phyloP scores from a whole-genome alignment of 1,139 yeast genomes.

The Suhomyces atakaporum region DNA sequence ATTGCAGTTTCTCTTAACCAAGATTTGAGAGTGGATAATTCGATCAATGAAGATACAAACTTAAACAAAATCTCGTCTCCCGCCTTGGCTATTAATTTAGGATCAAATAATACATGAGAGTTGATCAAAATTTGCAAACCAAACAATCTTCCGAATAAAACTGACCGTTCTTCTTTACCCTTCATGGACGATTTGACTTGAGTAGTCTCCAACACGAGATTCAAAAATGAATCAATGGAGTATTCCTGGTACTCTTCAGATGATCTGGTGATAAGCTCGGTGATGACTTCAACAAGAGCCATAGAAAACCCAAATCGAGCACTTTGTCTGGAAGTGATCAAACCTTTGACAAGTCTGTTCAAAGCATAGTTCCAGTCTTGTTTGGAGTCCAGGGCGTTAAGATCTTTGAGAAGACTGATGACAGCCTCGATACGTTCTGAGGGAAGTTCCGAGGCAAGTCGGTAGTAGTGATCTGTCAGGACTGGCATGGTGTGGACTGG shows the following conservation, averaged over 20 bases:
- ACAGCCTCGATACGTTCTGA: conserved; percentile 76
- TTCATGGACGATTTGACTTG: conserved; percentile 53
- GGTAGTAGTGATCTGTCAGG: conserved; percentile 75
- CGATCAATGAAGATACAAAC: conserved; percentile 53
- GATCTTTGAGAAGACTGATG: conserved; percentile 60
- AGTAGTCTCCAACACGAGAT: conserved; percentile 44
- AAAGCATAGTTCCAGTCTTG: conserved; percentile 84
- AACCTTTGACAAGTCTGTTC: conserved; percentile 74
- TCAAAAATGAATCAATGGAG: conserved; percentile 40
- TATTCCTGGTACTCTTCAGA: conserved; percentile 31
- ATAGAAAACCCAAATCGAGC: conserved; percentile 88
- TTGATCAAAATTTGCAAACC: conserved; percentile 78
- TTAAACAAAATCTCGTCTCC: conserved; percentile 33
- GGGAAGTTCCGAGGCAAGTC: conserved; percentile 75
- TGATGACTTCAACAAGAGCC: conserved; percentile 77
- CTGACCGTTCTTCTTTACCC: conserved; percentile 83
- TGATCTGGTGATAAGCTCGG: conserved; percentile 40
- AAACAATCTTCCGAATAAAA: conserved; percentile 79
- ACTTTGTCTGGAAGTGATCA: conserved; percentile 77
- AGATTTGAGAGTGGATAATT: conserved; percentile 63
- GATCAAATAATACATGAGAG: conserved; percentile 46
- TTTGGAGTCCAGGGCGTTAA: conserved; percentile 43
- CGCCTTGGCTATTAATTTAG: conserved; percentile 23
- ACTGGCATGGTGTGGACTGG: conserved; percentile 41
- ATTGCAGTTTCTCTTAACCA: conserved; percentile 88